Evolutionary conservation across 2,329 filamentous ascomycete genomes (phyloP), one percentile per base, ranked within the genome.

Genomic region (Pseudocercospora vitis): DNA sequence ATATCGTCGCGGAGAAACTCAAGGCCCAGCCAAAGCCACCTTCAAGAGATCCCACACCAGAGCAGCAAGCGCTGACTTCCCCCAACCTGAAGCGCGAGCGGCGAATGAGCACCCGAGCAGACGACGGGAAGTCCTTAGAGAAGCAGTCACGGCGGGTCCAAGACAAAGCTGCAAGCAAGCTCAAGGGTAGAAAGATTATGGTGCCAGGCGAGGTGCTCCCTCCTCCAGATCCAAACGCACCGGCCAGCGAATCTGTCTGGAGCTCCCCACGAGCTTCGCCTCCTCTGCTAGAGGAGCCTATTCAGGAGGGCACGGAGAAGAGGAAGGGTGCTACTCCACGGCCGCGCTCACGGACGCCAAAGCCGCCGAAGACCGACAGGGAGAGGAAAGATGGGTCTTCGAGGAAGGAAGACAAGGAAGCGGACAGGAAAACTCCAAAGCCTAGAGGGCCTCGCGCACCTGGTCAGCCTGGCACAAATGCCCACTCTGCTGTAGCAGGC

Each of bases 1-100:
- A 76, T 47, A 78, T 79, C 52, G 85, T 86, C 63, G 80, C 78
- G 53, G 76, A 78, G 62, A 86, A 85, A 70, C 76, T 86, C 16
- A 77, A 83, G 56, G 78, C 80, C 8, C 76, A 85, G 44, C 82
- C 83, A 2, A 77, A 81, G 67, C 83, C 81, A 14, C 78, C 81
- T 2, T 83, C 80, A 16, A 76, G 80, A 59, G 83, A 85, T 60
- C 80, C 82, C n/a, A 82, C 81, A 1, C 81, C 70, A 1, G 66
- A 68, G 50, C 65, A 68, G 57, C 59, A 59, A 35, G 64, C 61
- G 4, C 52, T 70, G 52, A 70, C 67, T 14, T 69, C 65, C 28
- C 66, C 67, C 1, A 70, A 70, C 24, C 57, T 70, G 23, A 69
- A 67, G 56, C 60, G 66, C 12, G 67, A 69, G 50, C 60, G 62